phyloP scores from a whole-genome alignment of 2,329 filamentous ascomycete genomes.

The Rosellinia necatrix region DNA sequence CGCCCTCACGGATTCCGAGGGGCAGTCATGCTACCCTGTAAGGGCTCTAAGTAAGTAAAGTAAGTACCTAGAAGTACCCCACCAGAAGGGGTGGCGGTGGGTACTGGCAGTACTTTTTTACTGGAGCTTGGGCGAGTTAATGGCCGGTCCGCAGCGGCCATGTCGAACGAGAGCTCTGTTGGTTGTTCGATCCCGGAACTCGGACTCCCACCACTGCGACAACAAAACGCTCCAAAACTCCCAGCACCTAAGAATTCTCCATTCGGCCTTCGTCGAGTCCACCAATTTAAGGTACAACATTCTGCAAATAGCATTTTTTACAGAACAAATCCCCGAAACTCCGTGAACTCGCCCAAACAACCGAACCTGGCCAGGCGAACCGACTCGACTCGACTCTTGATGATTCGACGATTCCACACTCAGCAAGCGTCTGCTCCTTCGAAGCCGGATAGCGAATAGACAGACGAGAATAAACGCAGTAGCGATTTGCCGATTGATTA shows the following conservation, averaged over 20 bases:
- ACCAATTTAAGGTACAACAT: not conserved
- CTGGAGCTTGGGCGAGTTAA: slow-evolving; percentile 8
- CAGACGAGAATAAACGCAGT: too few relatives aligned
- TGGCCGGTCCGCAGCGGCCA: not conserved
- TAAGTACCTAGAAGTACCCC: not conserved
- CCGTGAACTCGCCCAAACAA: not conserved
- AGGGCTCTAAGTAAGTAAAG: too few relatives aligned
- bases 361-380: not conserved
- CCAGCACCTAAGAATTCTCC: not conserved
- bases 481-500: too few relatives aligned
- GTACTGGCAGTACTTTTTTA: slow-evolving; percentile 31
- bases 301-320: not conserved
- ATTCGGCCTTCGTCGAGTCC: not conserved
- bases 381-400: not conserved
- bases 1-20: too few relatives aligned
- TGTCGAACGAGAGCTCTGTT: not conserved
- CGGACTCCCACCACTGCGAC: not conserved
- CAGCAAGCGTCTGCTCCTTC: not conserved
- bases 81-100: slow-evolving; percentile 31
- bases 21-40: slow-evolving; percentile 1
- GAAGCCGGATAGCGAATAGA: not conserved
- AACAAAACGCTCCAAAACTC: not conserved
- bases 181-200: not conserved
- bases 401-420: not conserved
- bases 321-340: not conserved